A percentile compares a stretch with the other conserved stretches of the same genome.
Evolutionary conservation across 2,329 filamentous ascomycete genomes (phyloP).

Genomic region (Apiospora sp.): DNA sequence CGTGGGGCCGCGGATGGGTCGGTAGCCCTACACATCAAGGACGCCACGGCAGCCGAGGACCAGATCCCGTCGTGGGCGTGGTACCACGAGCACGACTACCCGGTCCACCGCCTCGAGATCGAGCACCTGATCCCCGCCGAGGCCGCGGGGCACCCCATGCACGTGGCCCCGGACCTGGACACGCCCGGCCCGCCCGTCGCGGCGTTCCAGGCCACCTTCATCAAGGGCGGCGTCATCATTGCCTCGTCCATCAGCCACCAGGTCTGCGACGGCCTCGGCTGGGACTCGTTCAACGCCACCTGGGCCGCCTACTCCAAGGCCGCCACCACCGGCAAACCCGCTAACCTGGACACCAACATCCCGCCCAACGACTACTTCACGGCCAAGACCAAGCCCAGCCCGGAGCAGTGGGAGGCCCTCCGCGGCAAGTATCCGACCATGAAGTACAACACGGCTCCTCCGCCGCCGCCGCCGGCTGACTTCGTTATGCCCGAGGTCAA

Average conservation of each 20-base stretch:
- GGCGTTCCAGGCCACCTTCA: constrained; percentile 22
- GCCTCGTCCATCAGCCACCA: constrained; percentile 15
- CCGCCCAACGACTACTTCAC: constrained; percentile 8
- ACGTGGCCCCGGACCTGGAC: constrained; percentile 14
- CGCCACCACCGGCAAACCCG: not conserved
- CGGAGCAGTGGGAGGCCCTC: constrained; percentile 2
- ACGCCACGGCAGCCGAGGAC: not conserved
- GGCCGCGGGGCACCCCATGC: constrained; percentile 13
- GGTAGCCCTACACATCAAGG: not conserved
- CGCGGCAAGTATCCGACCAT: constrained; percentile 18
- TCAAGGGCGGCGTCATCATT: constrained; percentile 21
- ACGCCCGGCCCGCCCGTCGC: constrained; percentile 13
- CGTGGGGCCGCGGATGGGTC: not conserved
- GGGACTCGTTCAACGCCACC: constrained; percentile 8
- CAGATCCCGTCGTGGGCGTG: not conserved
- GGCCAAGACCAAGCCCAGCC: not conserved
- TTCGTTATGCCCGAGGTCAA: constrained; percentile 21
- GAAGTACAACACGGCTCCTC: constrained; percentile 4
- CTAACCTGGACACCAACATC: not conserved
- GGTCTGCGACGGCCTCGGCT: constrained; percentile 22
- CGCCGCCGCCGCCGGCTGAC: constrained; percentile 12
- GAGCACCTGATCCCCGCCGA: constrained; percentile 8
- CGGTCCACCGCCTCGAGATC: not conserved
- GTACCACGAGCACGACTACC: not conserved
- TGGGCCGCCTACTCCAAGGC: constrained; percentile 23